These are phyloP conservation scores for Paecilomyces sp. DNA, from an alignment of 2,329 filamentous ascomycete species.

Conservation along the genomic window DNA sequence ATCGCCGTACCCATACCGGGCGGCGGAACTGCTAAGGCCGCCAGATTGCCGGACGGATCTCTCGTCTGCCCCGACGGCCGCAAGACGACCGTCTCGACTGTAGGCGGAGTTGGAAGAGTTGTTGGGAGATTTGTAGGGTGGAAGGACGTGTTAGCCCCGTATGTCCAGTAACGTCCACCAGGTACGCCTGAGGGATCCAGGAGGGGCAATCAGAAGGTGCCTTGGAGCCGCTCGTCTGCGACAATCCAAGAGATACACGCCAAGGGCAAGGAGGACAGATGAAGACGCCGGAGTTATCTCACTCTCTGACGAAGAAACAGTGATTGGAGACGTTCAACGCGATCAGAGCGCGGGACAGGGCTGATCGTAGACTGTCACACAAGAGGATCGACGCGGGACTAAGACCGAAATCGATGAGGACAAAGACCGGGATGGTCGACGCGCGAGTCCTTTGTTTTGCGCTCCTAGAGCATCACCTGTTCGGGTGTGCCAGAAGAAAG, in stretches of 20 bases:
- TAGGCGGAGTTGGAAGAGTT: slow-evolving; percentile 33
- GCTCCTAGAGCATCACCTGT: background rate
- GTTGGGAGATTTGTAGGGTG: slow-evolving; percentile 28
- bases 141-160: slow-evolving; percentile 24
- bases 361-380: background rate
- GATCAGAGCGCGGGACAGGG: background rate
- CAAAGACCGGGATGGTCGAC: background rate
- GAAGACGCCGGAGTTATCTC: background rate
- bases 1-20: slow-evolving; percentile 56
- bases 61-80: slow-evolving; percentile 34
- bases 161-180: slow-evolving; percentile 43
- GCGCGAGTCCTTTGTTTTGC: background rate
- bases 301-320: background rate
- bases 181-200: slow-evolving; percentile 43
- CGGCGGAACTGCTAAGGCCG: slow-evolving; percentile 54
- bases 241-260: slow-evolving; percentile 1
- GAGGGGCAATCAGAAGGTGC: slow-evolving; percentile 30
- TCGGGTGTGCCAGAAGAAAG: background rate
- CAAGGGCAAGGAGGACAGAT: background rate
- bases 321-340: background rate
- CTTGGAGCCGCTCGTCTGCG: slow-evolving; percentile 1
- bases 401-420: background rate
- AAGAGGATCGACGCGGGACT: background rate
- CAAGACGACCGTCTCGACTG: slow-evolving; percentile 28
- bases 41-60: slow-evolving; percentile 51